Evolutionary conservation across 2,329 filamentous ascomycete species (phyloP).

Genomic region (Huntiella savannae): DNA sequence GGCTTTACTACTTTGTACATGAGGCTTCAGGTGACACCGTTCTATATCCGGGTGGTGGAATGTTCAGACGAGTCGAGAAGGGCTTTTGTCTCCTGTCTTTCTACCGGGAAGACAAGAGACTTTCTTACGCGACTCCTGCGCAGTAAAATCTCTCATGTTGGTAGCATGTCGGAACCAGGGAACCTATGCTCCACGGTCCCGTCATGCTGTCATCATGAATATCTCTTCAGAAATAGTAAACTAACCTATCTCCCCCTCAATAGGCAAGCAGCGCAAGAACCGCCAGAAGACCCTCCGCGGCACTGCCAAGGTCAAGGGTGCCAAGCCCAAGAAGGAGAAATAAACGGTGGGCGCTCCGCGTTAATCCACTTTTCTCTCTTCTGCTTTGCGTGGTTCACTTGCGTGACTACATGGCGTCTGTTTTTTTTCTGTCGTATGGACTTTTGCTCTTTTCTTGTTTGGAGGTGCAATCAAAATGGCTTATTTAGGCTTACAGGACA

Average conservation of each 20-base stretch:
- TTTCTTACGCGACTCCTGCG: slow-evolving; percentile 6
- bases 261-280: slow-evolving; percentile 99
- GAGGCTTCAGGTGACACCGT: neutral
- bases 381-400: slow-evolving; percentile 5
- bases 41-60: slow-evolving; percentile 2
- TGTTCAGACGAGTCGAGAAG: slow-evolving; percentile 11
- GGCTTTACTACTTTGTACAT: neutral
- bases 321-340: slow-evolving; percentile 85
- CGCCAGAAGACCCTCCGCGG: slow-evolving; percentile 95
- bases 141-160: neutral
- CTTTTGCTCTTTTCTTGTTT: neutral
- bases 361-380: slow-evolving; percentile 1
- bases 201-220: neutral
- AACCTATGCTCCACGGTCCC: neutral
- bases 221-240: neutral
- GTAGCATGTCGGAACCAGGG: neutral
- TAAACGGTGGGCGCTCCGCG: slow-evolving; percentile 28
- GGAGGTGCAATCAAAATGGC: neutral
- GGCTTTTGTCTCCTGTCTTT: slow-evolving; percentile 8
- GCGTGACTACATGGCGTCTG: neutral
- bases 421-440: neutral
- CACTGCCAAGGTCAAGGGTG: slow-evolving; percentile 95
- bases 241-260: slow-evolving; percentile 15
- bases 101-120: slow-evolving; percentile 11
- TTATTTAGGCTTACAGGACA: neutral